Evolutionary conservation across 805 yeast genomes (phyloP), one percentile per base, ranked within the genome.

Genomic region (Wickerhamomyces bisporus): DNA sequence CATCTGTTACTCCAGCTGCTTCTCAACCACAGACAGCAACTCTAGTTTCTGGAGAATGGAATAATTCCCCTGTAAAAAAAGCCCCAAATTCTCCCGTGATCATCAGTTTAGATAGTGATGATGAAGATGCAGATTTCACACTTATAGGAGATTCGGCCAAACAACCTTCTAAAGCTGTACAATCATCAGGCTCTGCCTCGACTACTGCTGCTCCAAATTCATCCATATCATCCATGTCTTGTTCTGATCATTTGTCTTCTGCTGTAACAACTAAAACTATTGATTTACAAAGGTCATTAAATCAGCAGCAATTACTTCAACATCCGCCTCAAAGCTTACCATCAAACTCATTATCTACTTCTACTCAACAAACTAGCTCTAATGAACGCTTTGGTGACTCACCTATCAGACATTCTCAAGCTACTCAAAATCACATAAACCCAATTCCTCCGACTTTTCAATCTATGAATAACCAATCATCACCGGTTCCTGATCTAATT

Each of bases 101-200:
- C 1, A 73, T 77, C 4, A 66, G 71, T 0, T 55, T 77, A 25
- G 79, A 74, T 43, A 73, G 77, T 42, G 77, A 70, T 26, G 64
- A 62, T 31, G 75, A 69, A 30, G 72, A 64, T 10, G 71, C 64
- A 5, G 59, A 48, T 8, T 28, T 25, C 21, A 9, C 26, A 21
- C 11, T 32, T 12, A 24, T 24, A 8, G 27, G 21, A 13, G 27
- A 32, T 8, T 8, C 28, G 7, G 15, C 34, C 14, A 21, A 21
- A 16, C 7, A 16, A 3, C 14, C 34, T 4, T 23, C 34, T 5
- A 23, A 12, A 23, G 14, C 20, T n/a, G 19, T 5, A 18, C 32
- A 29, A 27, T 10, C 30, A 27, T n/a, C 27, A 25, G 27, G 9
- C 12, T 25, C 27, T 12, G 10, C 7, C 24, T 21, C 24, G 10